phyloP scores from a whole-genome alignment of 192 early-diverging fungal species.

The Coemansia sp. region DNA sequence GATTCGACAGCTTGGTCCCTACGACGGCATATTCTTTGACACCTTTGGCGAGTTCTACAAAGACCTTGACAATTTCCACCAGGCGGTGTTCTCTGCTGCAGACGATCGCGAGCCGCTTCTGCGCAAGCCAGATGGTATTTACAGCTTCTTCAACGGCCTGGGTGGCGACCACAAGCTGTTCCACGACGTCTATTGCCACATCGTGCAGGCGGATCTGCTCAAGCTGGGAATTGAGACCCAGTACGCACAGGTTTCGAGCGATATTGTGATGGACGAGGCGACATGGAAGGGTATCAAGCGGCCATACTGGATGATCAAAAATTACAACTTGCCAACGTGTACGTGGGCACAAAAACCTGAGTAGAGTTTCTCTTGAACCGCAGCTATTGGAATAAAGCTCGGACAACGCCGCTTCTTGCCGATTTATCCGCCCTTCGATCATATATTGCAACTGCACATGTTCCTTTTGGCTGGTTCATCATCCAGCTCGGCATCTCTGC shows the following conservation, averaged over 20 bases:
- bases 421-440: too few species aligned
- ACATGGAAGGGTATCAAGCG: slow-evolving; percentile 86
- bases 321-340: slow-evolving; percentile 49
- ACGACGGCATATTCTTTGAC: slow-evolving; percentile 95
- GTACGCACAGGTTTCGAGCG: slow-evolving; percentile 70
- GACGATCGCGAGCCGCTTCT: slow-evolving; percentile 57
- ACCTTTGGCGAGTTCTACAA: slow-evolving; percentile 94
- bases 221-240: slow-evolving; percentile 75
- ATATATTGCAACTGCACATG: too few species aligned
- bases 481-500: too few species aligned
- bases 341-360: slow-evolving; percentile 20
- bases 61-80: slow-evolving; percentile 71
- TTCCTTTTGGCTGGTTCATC: too few species aligned
- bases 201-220: slow-evolving; percentile 76
- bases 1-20: slow-evolving; percentile 57
- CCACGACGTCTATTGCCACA: slow-evolving; percentile 89
- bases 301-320: slow-evolving; percentile 55
- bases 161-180: slow-evolving; percentile 93
- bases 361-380: too few species aligned
- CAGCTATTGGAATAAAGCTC: too few species aligned
- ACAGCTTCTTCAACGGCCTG: slow-evolving; percentile 94
- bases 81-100: slow-evolving; percentile 42
- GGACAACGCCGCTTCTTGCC: too few species aligned
- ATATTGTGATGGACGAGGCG: slow-evolving; percentile 70
- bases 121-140: slow-evolving; percentile 69